These are phyloP conservation scores for Echinochloa phyllopogon DNA, from an alignment of 176 grass and related monocot species.

Conservation along the genomic window DNA sequence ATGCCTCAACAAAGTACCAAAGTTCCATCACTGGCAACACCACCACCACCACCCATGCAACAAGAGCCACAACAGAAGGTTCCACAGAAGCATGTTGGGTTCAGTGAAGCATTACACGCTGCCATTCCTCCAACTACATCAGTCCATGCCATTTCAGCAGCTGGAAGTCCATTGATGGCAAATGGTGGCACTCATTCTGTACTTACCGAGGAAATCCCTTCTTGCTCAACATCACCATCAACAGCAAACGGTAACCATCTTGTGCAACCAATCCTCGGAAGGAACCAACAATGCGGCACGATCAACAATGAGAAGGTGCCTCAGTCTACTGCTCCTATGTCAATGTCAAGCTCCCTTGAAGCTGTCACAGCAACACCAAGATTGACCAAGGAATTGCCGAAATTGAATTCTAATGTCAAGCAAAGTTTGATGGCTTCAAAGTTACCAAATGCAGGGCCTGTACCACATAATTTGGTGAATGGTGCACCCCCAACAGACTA, in stretches of 20 bases:
- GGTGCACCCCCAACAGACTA: constrained; percentile 64
- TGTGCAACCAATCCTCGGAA: constrained; percentile 49
- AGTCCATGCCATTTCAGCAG: constrained; percentile 41
- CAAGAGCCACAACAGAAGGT: constrained; percentile 62
- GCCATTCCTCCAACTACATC: constrained; percentile 30
- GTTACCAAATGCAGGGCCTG: constrained; percentile 52
- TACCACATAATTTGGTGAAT: constrained; percentile 64
- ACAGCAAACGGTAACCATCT: constrained; percentile 61
- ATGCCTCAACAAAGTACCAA: constrained; percentile 62
- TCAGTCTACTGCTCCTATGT: constrained; percentile 57
- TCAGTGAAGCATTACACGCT: constrained; percentile 48
- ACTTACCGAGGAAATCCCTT: constrained; percentile 83
- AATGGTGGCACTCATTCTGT: constrained; percentile 58
- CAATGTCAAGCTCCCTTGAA: constrained; percentile 64
- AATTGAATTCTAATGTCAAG: constrained; percentile 69
- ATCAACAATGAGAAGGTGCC: constrained; percentile 64
- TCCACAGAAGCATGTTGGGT: constrained; percentile 62
- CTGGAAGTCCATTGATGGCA: constrained; percentile 55
- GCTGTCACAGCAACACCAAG: constrained; percentile 36
- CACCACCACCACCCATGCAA: constrained; percentile 43
- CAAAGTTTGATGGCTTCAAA: constrained; percentile 64
- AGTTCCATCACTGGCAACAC: constrained; percentile 45
- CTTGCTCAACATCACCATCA: constrained; percentile 89
- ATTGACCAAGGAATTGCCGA: constrained; percentile 57
- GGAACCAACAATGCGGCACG: constrained; percentile 45